phyloP scores from a whole-genome alignment of 495 filamentous ascomycete genomes.

The Ascobolus immersus region DNA sequence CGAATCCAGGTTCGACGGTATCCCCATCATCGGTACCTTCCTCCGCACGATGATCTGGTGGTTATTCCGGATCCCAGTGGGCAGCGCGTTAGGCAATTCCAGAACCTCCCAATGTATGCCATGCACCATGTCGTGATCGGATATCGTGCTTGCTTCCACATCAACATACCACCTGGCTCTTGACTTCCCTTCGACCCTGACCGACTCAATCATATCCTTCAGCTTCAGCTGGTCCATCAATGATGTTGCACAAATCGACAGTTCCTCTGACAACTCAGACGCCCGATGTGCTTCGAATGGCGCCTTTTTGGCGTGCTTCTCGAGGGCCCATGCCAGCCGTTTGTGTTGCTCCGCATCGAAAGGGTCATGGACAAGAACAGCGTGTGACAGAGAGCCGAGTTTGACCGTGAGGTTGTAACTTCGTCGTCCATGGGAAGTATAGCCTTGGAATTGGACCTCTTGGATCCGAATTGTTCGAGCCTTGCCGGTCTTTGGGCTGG shows the following conservation, averaged over 20 bases:
- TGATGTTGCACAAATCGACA: conserved; percentile 5
- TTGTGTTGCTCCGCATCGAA: conserved; percentile 3
- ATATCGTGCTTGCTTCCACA: conserved; percentile 3
- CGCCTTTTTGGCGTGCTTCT: conserved; percentile 4
- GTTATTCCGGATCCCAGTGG: conserved; percentile 3
- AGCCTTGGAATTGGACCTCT: conserved; percentile 3
- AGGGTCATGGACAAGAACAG: conserved; percentile 3
- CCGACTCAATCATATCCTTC: conserved; percentile 2
- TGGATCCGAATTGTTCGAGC: conserved; percentile 6
- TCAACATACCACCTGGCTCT: conserved; percentile 9
- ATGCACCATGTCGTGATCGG: too few species aligned
- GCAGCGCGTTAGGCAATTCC: conserved; percentile 7
- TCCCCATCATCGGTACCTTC: conserved; percentile 3
- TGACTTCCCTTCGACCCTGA: too few species aligned
- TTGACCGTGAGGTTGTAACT: conserved; percentile 6
- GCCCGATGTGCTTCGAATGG: conserved; percentile 6
- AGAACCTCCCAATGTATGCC: conserved; percentile 9
- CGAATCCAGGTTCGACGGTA: conserved; percentile 2
- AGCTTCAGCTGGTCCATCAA: conserved; percentile 6
- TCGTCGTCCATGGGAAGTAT: conserved; percentile 1
- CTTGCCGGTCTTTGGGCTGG: too few species aligned
- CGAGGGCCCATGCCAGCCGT: conserved; percentile 6
- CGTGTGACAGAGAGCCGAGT: conserved; percentile 3
- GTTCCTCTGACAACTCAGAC: neutral
- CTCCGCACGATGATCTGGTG: conserved; percentile 6